These are phyloP conservation scores for Schoenoplectus tabernaemontani DNA, from an alignment of 202 grass and related monocot species.

Conservation along the genomic window DNA sequence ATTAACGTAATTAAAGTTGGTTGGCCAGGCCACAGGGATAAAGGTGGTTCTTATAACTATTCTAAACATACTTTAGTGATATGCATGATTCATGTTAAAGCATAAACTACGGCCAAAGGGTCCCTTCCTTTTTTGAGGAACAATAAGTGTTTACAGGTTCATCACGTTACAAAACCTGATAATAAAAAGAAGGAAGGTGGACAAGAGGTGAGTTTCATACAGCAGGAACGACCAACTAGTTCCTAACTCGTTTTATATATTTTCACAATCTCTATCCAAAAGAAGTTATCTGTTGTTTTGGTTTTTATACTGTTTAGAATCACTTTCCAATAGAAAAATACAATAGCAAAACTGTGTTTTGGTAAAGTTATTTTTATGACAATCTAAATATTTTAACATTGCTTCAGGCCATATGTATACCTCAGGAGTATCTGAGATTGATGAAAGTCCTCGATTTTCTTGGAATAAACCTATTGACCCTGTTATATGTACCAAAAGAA, in stretches of 20 bases:
- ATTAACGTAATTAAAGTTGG: background rate
- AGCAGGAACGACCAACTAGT: no score
- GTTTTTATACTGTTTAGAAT: background rate
- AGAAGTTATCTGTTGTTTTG: background rate
- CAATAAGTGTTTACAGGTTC: background rate
- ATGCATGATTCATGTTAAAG: background rate
- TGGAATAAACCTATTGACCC: background rate
- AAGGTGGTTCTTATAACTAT: background rate
- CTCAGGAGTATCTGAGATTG: background rate
- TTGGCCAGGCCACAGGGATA: background rate
- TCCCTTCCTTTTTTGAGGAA: background rate
- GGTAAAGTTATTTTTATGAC: background rate
- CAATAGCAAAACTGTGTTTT: background rate
- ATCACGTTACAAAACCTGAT: no score
- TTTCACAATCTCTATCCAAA: no score
- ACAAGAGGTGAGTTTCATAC: no score
- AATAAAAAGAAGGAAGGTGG: no score
- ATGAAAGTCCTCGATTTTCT: slow-evolving; percentile 2
- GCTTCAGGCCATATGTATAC: slow-evolving; percentile 13
- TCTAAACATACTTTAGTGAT: background rate
- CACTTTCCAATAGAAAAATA: background rate
- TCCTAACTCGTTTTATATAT: no score
- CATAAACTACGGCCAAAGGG: no score
- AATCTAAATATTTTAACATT: background rate
- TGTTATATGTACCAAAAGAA: no score